phyloP scores from a whole-genome alignment of 345 rosid genomes.

The Eucalyptus shirleyi region DNA sequence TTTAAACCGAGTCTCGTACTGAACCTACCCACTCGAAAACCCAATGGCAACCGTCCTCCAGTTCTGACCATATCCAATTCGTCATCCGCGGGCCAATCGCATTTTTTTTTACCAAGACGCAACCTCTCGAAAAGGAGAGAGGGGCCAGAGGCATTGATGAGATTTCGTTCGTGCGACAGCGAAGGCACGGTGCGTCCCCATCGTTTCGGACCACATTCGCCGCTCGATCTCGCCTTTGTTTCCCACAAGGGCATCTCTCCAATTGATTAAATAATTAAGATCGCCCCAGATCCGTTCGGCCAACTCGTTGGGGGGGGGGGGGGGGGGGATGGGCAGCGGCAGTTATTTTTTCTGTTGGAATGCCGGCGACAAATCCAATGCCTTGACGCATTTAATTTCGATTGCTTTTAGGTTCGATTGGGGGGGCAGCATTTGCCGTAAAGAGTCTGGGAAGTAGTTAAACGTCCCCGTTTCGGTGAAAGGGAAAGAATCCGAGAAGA shows the following conservation, averaged over 20 bases:
- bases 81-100: background rate
- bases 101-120: background rate
- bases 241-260: background rate
- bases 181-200: background rate
- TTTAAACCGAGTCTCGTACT: background rate
- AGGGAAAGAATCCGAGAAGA: background rate
- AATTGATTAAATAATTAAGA: background rate
- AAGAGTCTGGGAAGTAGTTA: background rate
- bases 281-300: background rate
- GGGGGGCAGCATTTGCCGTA: background rate
- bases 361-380: background rate
- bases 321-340: background rate
- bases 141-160: background rate
- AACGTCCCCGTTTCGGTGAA: background rate
- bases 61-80: background rate
- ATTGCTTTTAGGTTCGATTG: background rate
- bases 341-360: background rate
- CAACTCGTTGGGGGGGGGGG: background rate
- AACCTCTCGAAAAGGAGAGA: background rate
- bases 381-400: background rate
- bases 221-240: background rate
- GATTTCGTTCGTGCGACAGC: background rate
- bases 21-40: background rate
- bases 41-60: background rate
- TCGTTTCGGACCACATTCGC: background rate